Conservation (phyloP, 495 filamentous ascomycete species). For the Acidomyces sp. region DNA sequence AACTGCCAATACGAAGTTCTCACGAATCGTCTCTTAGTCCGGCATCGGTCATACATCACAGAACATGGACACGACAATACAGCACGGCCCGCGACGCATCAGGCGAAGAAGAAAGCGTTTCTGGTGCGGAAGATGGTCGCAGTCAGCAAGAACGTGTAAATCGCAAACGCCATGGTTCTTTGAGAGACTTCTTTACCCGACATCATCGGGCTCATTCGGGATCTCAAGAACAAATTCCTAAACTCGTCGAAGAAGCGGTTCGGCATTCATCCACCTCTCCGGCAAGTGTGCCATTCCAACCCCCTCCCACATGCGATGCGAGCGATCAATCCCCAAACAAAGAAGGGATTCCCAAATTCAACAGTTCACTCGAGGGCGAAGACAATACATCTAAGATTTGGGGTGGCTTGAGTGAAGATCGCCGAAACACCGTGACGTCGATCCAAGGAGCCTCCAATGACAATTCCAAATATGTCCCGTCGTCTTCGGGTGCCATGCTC, state of each 20-base stretch:
- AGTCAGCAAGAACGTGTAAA: background rate
- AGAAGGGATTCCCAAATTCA: too few relatives aligned
- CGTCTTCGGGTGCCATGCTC: background rate
- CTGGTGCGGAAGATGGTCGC: conserved; percentile 5
- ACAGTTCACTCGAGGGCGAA: too few relatives aligned
- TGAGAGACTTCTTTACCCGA: conserved; percentile 6
- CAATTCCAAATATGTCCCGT: background rate
- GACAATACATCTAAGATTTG: conserved; percentile 9
- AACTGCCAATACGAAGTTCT: background rate
- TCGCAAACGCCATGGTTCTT: conserved; percentile 7
- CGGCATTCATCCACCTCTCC: conserved; percentile 1
- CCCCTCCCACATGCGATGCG: background rate
- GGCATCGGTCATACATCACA: background rate
- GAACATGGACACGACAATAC: conserved; percentile 4
- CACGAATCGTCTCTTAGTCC: background rate
- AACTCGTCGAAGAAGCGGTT: background rate
- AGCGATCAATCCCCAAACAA: background rate
- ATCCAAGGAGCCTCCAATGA: background rate
- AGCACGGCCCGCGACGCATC: background rate
- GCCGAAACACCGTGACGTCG: conserved; percentile 1
- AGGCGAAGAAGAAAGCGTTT: background rate
- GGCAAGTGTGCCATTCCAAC: background rate
- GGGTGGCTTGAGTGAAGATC: background rate
- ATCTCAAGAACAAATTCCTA: conserved; percentile 1
- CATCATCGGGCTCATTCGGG: conserved; percentile 8